phyloP scores from a whole-genome alignment of 2,329 filamentous ascomycete genomes.

The Chalara sp. region DNA sequence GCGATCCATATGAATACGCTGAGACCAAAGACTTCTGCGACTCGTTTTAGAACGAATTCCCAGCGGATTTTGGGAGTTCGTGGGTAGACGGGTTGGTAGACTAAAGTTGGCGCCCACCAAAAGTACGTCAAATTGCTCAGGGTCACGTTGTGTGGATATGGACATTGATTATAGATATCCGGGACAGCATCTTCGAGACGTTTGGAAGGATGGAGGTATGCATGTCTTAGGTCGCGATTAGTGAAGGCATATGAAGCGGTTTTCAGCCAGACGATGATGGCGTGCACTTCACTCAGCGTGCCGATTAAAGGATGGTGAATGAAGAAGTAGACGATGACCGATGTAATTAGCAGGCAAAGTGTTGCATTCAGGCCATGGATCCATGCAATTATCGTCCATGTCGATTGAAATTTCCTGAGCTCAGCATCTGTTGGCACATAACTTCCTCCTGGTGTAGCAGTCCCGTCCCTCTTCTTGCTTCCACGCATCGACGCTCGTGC shows the following conservation, averaged over 20 bases:
- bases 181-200: constrained; percentile 66
- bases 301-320: constrained; percentile 93
- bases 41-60: constrained; percentile 78
- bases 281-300: constrained; percentile 83
- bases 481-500: constrained; percentile 62
- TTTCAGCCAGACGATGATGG: constrained; percentile 94
- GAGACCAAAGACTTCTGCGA: constrained; percentile 70
- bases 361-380: constrained; percentile 80
- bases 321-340: constrained; percentile 79
- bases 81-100: constrained; percentile 96
- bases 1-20: constrained; percentile 92
- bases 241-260: constrained; percentile 94
- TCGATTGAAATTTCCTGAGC: constrained; percentile 60
- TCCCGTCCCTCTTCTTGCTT: constrained; percentile 30
- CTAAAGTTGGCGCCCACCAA: constrained; percentile 94
- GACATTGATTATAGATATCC: constrained; percentile 72
- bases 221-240: constrained; percentile 89
- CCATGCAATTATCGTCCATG: constrained; percentile 75
- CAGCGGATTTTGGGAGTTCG: constrained; percentile 76
- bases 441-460: constrained; percentile 25
- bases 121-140: constrained; percentile 86
- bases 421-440: constrained; percentile 32
- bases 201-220: constrained; percentile 70
- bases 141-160: constrained; percentile 89
- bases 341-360: constrained; percentile 72